Conservation (phyloP, 2,329 filamentous ascomycete species). For the Aspergillus ochraceoroseus region DNA sequence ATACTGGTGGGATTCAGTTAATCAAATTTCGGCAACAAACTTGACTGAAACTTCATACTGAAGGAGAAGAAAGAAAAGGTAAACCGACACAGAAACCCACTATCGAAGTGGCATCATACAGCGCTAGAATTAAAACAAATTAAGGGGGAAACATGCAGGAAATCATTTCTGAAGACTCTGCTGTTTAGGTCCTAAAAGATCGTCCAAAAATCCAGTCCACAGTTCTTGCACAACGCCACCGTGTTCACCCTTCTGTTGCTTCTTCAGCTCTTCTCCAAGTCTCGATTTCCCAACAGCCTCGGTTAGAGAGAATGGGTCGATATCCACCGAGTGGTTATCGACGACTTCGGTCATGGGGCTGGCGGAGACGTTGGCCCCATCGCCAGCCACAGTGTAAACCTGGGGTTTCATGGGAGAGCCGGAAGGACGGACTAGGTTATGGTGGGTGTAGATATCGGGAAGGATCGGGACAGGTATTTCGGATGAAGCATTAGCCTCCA, state of each 20-base stretch:
- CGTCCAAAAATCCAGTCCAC: conserved; percentile 37
- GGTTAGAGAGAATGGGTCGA: conserved; percentile 55
- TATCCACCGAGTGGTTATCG: conserved; percentile 53
- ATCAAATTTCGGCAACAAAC: neutral
- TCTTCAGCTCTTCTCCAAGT: conserved; percentile 33
- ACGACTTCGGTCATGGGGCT: conserved; percentile 56
- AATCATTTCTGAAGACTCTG: conserved; percentile 22
- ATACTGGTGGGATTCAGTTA: neutral
- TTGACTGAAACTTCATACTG: conserved; percentile 3
- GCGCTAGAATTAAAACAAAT: conserved; percentile 13
- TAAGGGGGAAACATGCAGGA: neutral
- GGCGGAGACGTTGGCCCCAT: conserved; percentile 42
- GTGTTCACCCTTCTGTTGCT: conserved; percentile 34
- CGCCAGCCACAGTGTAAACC: conserved; percentile 51
- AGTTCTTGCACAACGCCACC: conserved; percentile 33
- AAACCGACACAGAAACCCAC: neutral
- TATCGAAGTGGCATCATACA: conserved; percentile 8
- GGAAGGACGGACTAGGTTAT: conserved; percentile 21
- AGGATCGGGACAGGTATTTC: conserved; percentile 50
- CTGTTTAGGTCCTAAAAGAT: conserved; percentile 36
- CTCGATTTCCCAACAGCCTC: conserved; percentile 45
- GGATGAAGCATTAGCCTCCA: conserved; percentile 41
- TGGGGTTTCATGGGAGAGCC: conserved; percentile 50
- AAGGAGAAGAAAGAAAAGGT: conserved; percentile 3
- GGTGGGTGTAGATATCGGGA: conserved; percentile 37